These are phyloP conservation scores for Xylariaceae sp. DNA, from an alignment of 2,329 filamentous ascomycete genomes.

Conservation along the genomic window DNA sequence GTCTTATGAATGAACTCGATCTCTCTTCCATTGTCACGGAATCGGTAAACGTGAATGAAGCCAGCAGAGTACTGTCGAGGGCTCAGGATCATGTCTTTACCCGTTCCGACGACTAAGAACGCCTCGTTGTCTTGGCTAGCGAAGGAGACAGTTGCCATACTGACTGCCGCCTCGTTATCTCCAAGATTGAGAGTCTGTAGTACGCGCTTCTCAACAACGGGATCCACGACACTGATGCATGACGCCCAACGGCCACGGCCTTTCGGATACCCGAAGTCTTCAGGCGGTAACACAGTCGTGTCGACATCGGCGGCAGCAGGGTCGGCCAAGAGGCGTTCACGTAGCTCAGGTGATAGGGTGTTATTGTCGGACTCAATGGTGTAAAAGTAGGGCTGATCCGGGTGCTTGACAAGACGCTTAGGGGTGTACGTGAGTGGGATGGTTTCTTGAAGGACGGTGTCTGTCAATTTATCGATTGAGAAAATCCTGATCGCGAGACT, in stretches of 20 bases:
- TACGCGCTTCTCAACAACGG: constrained; percentile 66
- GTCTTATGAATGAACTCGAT: constrained; percentile 97
- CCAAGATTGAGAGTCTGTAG: constrained; percentile 75
- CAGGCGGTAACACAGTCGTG: constrained; percentile 62
- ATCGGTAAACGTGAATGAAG: constrained; percentile 87
- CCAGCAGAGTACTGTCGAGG: constrained; percentile 72
- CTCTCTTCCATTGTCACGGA: constrained; percentile 78
- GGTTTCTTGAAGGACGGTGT: constrained; percentile 80
- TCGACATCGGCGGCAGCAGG: constrained; percentile 67
- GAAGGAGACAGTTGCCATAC: constrained; percentile 78
- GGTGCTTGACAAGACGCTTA: constrained; percentile 79
- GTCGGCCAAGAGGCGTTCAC: constrained; percentile 68
- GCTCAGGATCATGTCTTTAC: constrained; percentile 78
- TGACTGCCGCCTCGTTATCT: constrained; percentile 88
- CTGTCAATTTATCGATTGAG: constrained; percentile 77
- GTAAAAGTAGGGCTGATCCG: constrained; percentile 84
- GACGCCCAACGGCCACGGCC: constrained; percentile 88
- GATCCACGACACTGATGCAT: constrained; percentile 88
- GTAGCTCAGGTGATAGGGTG: constrained; percentile 73
- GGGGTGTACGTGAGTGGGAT: constrained; percentile 88
- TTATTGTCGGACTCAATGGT: constrained; percentile 93
- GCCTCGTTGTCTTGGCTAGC: constrained; percentile 81
- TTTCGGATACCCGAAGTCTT: constrained; percentile 84
- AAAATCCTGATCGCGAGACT: constrained; percentile 64
- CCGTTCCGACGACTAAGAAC: constrained; percentile 91